Percentiles rank a stretch among this genome's conserved stretches.
Evolutionary conservation across 2,329 filamentous ascomycete genomes (phyloP).

Genomic region (Ophiostoma sp.): DNA sequence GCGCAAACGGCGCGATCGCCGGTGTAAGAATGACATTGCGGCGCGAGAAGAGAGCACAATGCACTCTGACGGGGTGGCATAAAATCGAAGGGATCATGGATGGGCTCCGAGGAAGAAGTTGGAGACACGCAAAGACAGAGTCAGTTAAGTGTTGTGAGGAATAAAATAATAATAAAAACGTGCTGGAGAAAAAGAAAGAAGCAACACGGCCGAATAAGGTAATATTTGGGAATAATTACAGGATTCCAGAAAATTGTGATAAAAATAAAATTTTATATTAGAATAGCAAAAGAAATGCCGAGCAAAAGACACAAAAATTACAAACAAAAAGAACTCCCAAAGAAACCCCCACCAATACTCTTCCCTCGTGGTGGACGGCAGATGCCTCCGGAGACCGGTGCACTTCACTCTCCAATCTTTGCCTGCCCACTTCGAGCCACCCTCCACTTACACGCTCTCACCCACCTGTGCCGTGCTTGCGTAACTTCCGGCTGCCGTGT

Average conservation of each 20-base stretch:
- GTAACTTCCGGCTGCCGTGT: background rate
- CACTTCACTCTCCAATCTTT: background rate
- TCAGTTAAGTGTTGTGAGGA: background rate
- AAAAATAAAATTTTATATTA: background rate
- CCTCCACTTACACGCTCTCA: background rate
- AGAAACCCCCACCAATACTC: background rate
- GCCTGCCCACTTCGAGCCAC: background rate
- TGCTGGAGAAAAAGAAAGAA: background rate
- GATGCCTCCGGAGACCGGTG: conserved; percentile 15
- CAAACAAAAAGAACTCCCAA: background rate
- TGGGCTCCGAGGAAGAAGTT: background rate
- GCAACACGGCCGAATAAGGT: background rate
- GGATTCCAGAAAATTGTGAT: background rate
- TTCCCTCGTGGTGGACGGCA: conserved; percentile 14
- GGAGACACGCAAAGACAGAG: background rate
- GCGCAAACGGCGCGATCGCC: background rate
- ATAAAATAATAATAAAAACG: background rate
- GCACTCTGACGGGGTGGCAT: background rate
- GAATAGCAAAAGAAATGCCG: background rate
- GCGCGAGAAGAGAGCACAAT: background rate
- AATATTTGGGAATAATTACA: background rate
- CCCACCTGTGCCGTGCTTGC: conserved; percentile 5
- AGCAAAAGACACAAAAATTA: background rate
- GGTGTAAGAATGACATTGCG: background rate
- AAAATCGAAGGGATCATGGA: background rate